Conservation (phyloP, 2,329 filamentous ascomycete genomes). For the Coniella vitis region DNA sequence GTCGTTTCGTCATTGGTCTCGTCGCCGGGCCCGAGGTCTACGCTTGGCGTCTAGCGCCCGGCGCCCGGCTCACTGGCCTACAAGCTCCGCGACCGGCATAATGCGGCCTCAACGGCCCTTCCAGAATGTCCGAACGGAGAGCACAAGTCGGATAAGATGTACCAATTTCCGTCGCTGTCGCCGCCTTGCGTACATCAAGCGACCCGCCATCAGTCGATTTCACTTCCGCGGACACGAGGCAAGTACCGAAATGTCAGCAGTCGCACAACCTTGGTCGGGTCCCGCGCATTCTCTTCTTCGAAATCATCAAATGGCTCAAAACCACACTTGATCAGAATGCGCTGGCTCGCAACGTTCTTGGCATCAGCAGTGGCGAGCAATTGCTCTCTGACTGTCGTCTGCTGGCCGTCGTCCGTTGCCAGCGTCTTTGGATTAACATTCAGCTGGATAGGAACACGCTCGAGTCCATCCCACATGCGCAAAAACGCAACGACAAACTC, state of each 20-base stretch:
- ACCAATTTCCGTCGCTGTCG: neutral
- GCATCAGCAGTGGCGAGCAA: slow-evolving; percentile 41
- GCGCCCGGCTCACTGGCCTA: no score
- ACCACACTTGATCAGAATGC: slow-evolving; percentile 50
- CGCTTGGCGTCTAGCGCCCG: no score
- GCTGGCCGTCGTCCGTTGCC: slow-evolving; percentile 18
- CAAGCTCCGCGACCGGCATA: neutral
- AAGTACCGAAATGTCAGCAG: slow-evolving; percentile 22
- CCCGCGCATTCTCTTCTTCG: slow-evolving; percentile 20
- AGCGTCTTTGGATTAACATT: slow-evolving; percentile 35
- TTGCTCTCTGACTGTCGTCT: slow-evolving; percentile 29
- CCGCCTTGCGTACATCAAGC: no score
- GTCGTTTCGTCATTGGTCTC: neutral
- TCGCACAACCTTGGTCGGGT: slow-evolving; percentile 10
- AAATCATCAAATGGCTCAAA: slow-evolving; percentile 36
- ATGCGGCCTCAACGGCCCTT: slow-evolving; percentile 7
- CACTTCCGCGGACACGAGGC: slow-evolving; percentile 23
- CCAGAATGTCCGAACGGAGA: slow-evolving; percentile 8
- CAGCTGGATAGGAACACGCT: slow-evolving; percentile 37
- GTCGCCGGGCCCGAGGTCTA: neutral
- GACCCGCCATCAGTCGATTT: neutral
- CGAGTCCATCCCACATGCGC: slow-evolving; percentile 41
- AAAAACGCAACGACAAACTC: slow-evolving; percentile 47
- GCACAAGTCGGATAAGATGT: neutral
- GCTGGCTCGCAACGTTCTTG: slow-evolving; percentile 45